Evolutionary conservation across 306 rosid genomes (phyloP), one percentile per base, ranked within the genome.

Genomic region (Gillenia trifoliata): DNA sequence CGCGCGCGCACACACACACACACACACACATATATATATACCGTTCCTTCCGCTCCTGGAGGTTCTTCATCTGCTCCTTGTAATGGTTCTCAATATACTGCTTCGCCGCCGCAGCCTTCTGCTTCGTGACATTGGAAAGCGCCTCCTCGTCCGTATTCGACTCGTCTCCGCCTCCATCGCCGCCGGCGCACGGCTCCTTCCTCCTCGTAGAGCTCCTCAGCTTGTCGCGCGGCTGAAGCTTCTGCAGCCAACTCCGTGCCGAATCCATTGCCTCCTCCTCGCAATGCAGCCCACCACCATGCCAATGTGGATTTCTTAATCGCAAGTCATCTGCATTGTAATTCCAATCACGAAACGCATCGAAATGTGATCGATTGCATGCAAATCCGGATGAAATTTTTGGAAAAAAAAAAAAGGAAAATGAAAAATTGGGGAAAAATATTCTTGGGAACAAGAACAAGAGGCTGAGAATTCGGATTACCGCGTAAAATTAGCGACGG

Each of bases 11-110:
- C n/a, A n/a, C n/a, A n/a, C n/a, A n/a, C n/a, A n/a, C n/a, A n/a
- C n/a, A n/a, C n/a, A n/a, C n/a, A n/a, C n/a, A n/a, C n/a, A n/a
- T 45, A 16, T 63, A 6, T 36, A 71, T 31, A 13, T 85, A 94
- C 99, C 99, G 85, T 71, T 94, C 99, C 78, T 75, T 94, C 85
- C 99, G 90, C 76, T 95, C 99, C 81, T 90, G 98, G 68, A 95
- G 89, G 73, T 74, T 92, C 88, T 90, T 95, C 98, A 85, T 92
- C 79, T 95, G 98, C 87, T 92, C 99, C 88, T 95, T 95, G 84
- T 95, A 95, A 81, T 92, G 97, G 33, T 92, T 95, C 84, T 95
- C 99, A 40, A 95, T 95, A 73, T 90, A 95, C 86, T 95, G 98
- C 79, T 95, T 95, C 3, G 99, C 98, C 2, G 93, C 98, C 0